A percentile compares a stretch with the other conserved stretches of the same genome.
Evolutionary conservation across 2,329 filamentous ascomycete genomes (phyloP).

Genomic region (Samsoniella hepiali): DNA sequence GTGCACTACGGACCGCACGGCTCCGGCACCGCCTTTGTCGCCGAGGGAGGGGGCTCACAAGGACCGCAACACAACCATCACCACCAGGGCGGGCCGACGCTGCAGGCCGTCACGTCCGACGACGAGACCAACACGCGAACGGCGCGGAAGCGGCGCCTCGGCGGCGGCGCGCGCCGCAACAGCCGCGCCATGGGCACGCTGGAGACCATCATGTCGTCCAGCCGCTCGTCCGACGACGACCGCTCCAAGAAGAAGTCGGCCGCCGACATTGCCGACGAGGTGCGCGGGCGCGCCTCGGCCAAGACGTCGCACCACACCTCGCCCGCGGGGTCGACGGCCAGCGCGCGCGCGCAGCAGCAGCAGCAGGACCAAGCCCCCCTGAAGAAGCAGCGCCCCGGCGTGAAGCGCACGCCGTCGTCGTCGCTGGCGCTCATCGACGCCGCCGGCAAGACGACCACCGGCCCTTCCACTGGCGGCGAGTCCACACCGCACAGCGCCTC

Average conservation of each 20-base stretch:
- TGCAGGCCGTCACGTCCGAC: slow-evolving; percentile 56
- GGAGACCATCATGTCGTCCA: slow-evolving; percentile 65
- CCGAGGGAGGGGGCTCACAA: slow-evolving; percentile 27
- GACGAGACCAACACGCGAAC: slow-evolving; percentile 43
- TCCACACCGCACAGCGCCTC: slow-evolving; percentile 36
- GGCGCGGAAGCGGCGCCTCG: slow-evolving; percentile 40
- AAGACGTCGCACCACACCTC: slow-evolving; percentile 37
- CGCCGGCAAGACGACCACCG: not conserved
- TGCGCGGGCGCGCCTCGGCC: slow-evolving; percentile 46
- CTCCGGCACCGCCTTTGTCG: slow-evolving; percentile 49
- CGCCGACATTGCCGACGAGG: slow-evolving; percentile 52
- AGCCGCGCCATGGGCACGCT: slow-evolving; percentile 59
- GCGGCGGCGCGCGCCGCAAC: slow-evolving; percentile 38
- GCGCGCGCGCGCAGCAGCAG: slow-evolving; percentile 20
- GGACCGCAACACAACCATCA: slow-evolving; percentile 25
- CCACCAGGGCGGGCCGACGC: slow-evolving; percentile 43
- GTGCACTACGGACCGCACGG: slow-evolving; percentile 62
- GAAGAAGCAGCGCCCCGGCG: slow-evolving; percentile 20
- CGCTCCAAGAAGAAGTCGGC: slow-evolving; percentile 53
- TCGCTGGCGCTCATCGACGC: slow-evolving; percentile 38
- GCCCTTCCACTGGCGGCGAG: not conserved
- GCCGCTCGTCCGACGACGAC: slow-evolving; percentile 60
- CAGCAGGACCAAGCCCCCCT: slow-evolving; percentile 1
- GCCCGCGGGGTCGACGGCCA: slow-evolving; percentile 30
- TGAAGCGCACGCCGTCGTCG: slow-evolving; percentile 28